Conservation (phyloP, 257 asterid species). For the Nicotiana attenuata region DNA sequence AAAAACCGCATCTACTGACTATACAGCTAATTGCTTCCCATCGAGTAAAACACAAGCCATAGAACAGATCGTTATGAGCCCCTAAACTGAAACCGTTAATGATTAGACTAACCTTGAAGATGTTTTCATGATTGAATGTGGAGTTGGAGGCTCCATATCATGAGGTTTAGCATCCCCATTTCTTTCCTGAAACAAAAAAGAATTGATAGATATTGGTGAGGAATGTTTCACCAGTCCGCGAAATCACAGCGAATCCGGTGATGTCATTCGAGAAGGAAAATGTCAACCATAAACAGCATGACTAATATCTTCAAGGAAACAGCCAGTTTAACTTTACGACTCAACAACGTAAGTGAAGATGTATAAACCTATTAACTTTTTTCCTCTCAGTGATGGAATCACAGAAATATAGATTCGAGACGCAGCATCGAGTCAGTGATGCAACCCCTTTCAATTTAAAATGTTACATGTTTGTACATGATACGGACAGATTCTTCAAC, state of each 20-base stretch:
- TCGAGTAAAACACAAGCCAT: neutral
- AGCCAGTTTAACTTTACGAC: neutral
- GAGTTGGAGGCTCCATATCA: slow-evolving; percentile 75
- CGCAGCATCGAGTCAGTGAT: neutral
- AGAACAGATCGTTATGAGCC: neutral
- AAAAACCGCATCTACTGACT: neutral
- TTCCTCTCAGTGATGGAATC: neutral
- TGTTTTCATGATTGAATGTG: slow-evolving; percentile 57
- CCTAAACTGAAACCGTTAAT: neutral
- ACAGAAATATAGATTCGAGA: neutral
- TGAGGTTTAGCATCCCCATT: slow-evolving; percentile 63
- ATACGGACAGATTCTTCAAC: neutral
- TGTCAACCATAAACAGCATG: neutral
- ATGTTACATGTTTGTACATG: neutral
- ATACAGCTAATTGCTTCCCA: neutral
- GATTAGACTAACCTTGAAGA: slow-evolving; percentile 60
- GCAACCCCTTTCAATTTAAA: neutral
- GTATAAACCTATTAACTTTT: neutral
- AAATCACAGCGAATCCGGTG: neutral
- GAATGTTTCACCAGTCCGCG: neutral
- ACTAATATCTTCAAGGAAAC: neutral
- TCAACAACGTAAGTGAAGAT: neutral
- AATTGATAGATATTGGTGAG: slow-evolving; percentile 3
- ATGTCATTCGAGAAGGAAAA: neutral
- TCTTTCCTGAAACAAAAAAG: slow-evolving; percentile 53